Percentiles rank a stretch among this genome's conserved stretches.
These are phyloP conservation scores for Coemansia sp. DNA, from an alignment of 192 early-diverging fungal genomes.

Conservation along the genomic window DNA sequence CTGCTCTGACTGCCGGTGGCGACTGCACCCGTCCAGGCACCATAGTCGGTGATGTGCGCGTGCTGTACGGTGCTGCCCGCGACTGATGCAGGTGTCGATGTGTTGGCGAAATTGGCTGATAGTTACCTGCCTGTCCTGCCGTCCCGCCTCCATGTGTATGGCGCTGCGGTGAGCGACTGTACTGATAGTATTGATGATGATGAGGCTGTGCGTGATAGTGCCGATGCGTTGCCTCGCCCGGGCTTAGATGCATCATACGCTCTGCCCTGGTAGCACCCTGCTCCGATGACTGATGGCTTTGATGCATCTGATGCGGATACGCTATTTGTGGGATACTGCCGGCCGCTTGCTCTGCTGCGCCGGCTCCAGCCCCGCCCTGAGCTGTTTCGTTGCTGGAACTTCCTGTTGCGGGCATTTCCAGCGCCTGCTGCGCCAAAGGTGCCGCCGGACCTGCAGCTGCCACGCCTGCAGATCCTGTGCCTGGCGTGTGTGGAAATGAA, in stretches of 20 bases:
- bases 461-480: conserved; percentile 1
- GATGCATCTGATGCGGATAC: conserved; percentile 11
- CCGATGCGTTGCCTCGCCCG: neutral
- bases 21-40: neutral
- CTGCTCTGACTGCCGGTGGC: neutral
- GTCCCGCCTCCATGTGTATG: neutral
- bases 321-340: conserved; percentile 5
- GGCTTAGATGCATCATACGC: neutral
- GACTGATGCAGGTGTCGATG: conserved; percentile 10
- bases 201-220: neutral
- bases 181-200: neutral
- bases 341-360: neutral
- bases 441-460: neutral
- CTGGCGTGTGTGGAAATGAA: neutral
- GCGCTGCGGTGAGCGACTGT: neutral
- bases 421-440: neutral
- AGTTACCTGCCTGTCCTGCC: neutral
- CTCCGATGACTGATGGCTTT: conserved; percentile 3
- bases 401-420: neutral
- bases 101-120: neutral
- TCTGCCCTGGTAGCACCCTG: conserved; percentile 13
- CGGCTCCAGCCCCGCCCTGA: neutral
- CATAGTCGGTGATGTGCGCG: conserved; percentile 7
- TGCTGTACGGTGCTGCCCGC: conserved; percentile 14
- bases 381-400: neutral